Conservation (phyloP, 176 grass and related monocot genomes). For the Alopecurus myosuroides region DNA sequence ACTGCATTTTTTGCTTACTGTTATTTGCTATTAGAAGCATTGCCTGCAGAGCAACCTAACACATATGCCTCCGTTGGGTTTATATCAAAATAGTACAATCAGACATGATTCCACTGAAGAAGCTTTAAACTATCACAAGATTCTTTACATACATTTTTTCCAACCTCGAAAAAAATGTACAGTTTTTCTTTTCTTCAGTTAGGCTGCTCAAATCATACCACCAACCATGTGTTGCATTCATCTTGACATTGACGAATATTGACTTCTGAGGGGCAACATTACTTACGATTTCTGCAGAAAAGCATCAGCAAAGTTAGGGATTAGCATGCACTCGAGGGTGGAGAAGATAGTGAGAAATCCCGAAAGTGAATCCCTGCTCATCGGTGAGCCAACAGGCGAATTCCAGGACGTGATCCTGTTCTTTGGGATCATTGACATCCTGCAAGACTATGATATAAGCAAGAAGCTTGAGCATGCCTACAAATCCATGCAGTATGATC, state of each 20-base stretch:
- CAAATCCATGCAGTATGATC: slow-evolving; percentile 77
- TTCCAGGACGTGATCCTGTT: slow-evolving; percentile 66
- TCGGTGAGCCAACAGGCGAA: slow-evolving; percentile 74
- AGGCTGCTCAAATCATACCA: background rate
- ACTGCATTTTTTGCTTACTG: background rate
- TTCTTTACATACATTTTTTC: background rate
- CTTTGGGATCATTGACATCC: slow-evolving; percentile 92
- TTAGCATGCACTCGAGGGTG: slow-evolving; percentile 74
- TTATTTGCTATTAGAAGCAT: background rate
- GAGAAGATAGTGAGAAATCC: slow-evolving; percentile 50
- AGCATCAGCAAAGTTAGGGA: slow-evolving; percentile 46
- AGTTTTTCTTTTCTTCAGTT: background rate
- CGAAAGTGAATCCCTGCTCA: slow-evolving; percentile 38
- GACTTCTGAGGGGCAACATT: background rate
- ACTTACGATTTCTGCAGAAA: slow-evolving; percentile 37
- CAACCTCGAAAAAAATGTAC: background rate
- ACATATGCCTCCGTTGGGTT: background rate
- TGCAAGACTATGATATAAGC: slow-evolving; percentile 92
- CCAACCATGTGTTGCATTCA: background rate
- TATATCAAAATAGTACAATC: background rate
- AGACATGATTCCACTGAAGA: background rate
- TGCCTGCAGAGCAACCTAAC: background rate
- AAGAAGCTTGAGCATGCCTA: slow-evolving; percentile 93
- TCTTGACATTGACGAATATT: background rate
- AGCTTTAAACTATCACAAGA: background rate